These are phyloP conservation scores for Fusarium beomiforme DNA, from an alignment of 2,329 filamentous ascomycete genomes.

Conservation along the genomic window DNA sequence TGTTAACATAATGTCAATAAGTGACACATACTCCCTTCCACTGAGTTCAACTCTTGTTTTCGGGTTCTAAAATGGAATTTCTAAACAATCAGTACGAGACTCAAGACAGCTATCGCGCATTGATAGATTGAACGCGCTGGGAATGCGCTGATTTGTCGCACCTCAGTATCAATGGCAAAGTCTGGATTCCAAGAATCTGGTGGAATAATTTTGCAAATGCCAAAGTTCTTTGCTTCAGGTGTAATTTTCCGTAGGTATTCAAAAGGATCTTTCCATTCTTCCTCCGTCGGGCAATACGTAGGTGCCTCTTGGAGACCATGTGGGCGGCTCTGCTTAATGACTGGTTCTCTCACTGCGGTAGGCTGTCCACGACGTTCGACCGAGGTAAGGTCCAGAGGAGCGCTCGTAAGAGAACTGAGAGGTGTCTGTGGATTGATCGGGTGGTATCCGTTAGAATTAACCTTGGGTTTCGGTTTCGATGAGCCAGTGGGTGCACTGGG, in stretches of 20 bases:
- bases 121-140: constrained; percentile 14
- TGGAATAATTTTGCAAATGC: constrained; percentile 95
- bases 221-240: constrained; percentile 85
- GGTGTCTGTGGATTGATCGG: constrained; percentile 61
- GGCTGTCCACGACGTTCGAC: constrained; percentile 92
- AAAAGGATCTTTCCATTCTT: constrained; percentile 94
- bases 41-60: constrained; percentile 95
- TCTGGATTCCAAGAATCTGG: constrained; percentile 93
- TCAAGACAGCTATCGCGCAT: background rate
- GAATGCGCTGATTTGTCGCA: constrained; percentile 50
- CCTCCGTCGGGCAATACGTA: constrained; percentile 87
- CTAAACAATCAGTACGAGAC: constrained; percentile 56
- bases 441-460: constrained; percentile 65
- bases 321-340: constrained; percentile 80
- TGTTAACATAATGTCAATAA: background rate
- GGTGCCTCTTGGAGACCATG: constrained; percentile 91
- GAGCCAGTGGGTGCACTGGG: constrained; percentile 54
- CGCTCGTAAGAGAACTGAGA: constrained; percentile 65
- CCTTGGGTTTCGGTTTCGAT: constrained; percentile 62
- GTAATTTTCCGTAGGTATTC: constrained; percentile 93
- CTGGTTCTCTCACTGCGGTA: constrained; percentile 77
- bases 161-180: constrained; percentile 97
- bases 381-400: constrained; percentile 82
- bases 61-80: constrained; percentile 96
- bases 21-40: constrained; percentile 86